phyloP scores from a whole-genome alignment of 345 rosid species.

The Atalantia buxifolia region DNA sequence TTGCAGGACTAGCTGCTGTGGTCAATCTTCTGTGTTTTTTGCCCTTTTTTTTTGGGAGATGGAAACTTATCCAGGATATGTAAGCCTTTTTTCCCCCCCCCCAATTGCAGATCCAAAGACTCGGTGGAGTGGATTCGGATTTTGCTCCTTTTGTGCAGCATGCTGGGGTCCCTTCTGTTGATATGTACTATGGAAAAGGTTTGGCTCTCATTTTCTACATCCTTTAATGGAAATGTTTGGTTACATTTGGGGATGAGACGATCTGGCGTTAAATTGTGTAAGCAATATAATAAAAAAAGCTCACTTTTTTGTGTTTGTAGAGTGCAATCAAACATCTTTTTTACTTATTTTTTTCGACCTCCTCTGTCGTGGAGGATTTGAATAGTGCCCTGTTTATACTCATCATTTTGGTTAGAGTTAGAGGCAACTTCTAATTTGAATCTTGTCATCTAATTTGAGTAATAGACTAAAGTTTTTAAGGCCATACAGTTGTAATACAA shows the following conservation, averaged over 20 bases:
- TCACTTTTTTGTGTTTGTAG: neutral
- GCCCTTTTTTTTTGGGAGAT: constrained; percentile 4
- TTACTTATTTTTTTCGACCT: too few relatives aligned
- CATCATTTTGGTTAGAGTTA: neutral
- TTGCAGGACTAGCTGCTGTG: neutral
- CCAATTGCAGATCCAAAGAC: constrained; percentile 69
- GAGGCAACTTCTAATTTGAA: neutral
- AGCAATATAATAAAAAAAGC: neutral
- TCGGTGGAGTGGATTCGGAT: constrained; percentile 84
- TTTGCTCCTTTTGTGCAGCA: constrained; percentile 94
- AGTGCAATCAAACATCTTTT: neutral
- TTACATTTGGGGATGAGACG: neutral
- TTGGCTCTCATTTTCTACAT: neutral
- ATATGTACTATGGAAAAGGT: constrained; percentile 94
- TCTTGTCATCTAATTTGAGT: neutral
- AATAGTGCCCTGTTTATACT: neutral
- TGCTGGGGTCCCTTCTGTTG: constrained; percentile 86
- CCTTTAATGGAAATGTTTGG: neutral
- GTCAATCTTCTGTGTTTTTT: constrained; percentile 5
- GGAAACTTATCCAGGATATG: neutral
- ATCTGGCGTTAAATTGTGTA: neutral
- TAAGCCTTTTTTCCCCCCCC: constrained; percentile 7
- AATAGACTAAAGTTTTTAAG: neutral
- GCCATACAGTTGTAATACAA: neutral
- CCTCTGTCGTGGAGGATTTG: neutral